Evolutionary conservation across 805 yeast species (phyloP).

Genomic region (Saccharomyces kudriavzevii): DNA sequence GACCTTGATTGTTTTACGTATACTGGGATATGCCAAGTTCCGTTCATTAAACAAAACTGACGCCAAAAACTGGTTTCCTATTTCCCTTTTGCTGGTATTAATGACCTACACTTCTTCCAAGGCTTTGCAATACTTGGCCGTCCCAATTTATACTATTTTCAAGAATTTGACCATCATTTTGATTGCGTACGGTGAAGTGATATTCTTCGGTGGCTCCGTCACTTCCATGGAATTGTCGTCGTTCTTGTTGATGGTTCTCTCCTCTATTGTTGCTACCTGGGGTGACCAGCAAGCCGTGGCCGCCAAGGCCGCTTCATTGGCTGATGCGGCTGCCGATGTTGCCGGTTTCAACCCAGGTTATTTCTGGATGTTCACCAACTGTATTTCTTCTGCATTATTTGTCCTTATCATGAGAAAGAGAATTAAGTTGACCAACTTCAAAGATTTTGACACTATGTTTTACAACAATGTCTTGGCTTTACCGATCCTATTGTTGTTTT

Average conservation of each 20-base stretch:
- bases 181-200: slow-evolving; percentile 94
- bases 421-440: slow-evolving; percentile 86
- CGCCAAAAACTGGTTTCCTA: slow-evolving; percentile 91
- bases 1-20: slow-evolving; percentile 61
- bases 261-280: slow-evolving; percentile 83
- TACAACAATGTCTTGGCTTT: slow-evolving; percentile 87
- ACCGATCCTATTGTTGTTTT: slow-evolving; percentile 68
- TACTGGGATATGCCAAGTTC: slow-evolving; percentile 66
- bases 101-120: slow-evolving; percentile 94
- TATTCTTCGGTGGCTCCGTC: slow-evolving; percentile 90
- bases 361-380: slow-evolving; percentile 89
- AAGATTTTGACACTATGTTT: slow-evolving; percentile 91
- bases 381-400: slow-evolving; percentile 82
- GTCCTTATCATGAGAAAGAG: slow-evolving; percentile 90
- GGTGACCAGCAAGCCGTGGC: slow-evolving; percentile 45
- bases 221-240: slow-evolving; percentile 80
- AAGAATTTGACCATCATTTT: slow-evolving; percentile 89
- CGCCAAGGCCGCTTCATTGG: slow-evolving; percentile 16
- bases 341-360: slow-evolving; percentile 59
- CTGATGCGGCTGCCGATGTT: slow-evolving; percentile 23
- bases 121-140: slow-evolving; percentile 79
- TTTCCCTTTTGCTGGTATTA: slow-evolving; percentile 73
- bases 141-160: slow-evolving; percentile 93
- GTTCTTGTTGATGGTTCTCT: slow-evolving; percentile 78
- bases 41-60: slow-evolving; percentile 75